Conservation (phyloP, 495 filamentous ascomycete species). For the Cercophora scortea region DNA sequence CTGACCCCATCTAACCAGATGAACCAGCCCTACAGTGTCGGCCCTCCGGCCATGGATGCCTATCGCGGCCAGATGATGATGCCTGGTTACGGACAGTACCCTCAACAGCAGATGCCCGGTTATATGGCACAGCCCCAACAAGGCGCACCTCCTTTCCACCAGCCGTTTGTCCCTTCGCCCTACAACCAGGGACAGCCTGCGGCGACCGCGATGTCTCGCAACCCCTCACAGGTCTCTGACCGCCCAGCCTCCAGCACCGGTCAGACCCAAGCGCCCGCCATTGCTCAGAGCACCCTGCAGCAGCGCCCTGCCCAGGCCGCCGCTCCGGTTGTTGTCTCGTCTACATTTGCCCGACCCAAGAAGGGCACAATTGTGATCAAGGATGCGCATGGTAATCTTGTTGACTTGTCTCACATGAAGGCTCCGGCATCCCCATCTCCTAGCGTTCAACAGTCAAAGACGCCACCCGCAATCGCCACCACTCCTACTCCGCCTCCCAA, state of each 20-base stretch:
- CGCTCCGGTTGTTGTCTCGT: slow-evolving; percentile 49
- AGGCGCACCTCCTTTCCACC: slow-evolving; percentile 38
- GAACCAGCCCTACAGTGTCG: slow-evolving; percentile 25
- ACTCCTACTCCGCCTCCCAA: slow-evolving; percentile 48
- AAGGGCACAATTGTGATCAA: slow-evolving; percentile 72
- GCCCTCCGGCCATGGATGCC: slow-evolving; percentile 19
- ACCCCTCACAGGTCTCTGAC: slow-evolving; percentile 71
- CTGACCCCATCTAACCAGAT: slow-evolving; percentile 61
- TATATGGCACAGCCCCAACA: slow-evolving; percentile 42
- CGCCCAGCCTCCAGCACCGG: slow-evolving; percentile 74
- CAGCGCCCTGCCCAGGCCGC: slow-evolving; percentile 49
- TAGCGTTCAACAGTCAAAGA: slow-evolving; percentile 41
- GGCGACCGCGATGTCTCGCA: slow-evolving; percentile 69
- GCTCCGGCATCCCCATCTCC: slow-evolving; percentile 38
- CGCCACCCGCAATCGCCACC: slow-evolving; percentile 43
- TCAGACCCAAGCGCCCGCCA: slow-evolving; percentile 43
- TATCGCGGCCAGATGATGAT: slow-evolving; percentile 34
- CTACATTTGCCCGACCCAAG: slow-evolving; percentile 48
- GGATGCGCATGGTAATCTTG: slow-evolving; percentile 58
- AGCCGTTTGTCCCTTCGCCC: slow-evolving; percentile 28
- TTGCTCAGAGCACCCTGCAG: slow-evolving; percentile 36
- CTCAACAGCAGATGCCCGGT: slow-evolving; percentile 10
- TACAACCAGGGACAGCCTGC: slow-evolving; percentile 46
- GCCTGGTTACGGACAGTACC: slow-evolving; percentile 30
- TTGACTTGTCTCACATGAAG: slow-evolving; percentile 35